These are phyloP conservation scores for Dactylellina drechsleri DNA, from an alignment of 2,329 filamentous ascomycete genomes.

Conservation along the genomic window DNA sequence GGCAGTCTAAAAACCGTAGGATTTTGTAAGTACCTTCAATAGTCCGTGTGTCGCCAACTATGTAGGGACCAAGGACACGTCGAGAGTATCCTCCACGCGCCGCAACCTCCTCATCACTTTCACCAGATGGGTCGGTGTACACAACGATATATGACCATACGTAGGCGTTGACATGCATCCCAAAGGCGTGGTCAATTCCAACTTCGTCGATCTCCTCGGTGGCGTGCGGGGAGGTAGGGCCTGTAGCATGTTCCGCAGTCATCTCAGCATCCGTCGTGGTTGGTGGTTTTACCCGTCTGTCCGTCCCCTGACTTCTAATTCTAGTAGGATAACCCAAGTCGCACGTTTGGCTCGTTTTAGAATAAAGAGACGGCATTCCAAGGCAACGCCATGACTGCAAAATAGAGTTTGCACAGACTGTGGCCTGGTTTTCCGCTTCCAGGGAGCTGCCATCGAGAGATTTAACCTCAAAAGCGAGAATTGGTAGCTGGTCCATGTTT, in stretches of 20 bases:
- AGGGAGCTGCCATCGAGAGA: conserved; percentile 12
- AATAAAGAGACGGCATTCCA: conserved; percentile 7
- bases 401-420: conserved; percentile 21
- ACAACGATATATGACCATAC: neutral
- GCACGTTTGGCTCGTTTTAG: neutral
- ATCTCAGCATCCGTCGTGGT: neutral
- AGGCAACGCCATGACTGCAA: conserved; percentile 18
- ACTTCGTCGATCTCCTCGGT: no score
- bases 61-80: neutral
- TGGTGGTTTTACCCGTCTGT: no score
- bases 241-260: no score
- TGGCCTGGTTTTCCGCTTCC: conserved; percentile 13
- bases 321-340: neutral
- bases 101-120: neutral
- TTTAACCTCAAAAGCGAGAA: conserved; percentile 11
- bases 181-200: neutral
- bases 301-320: no score
- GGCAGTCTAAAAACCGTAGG: neutral
- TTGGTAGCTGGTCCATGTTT: neutral
- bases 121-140: neutral
- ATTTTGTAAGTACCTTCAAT: neutral
- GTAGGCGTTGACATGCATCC: neutral
- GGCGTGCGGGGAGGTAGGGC: no score
- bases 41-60: neutral
- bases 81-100: no score